Base-by-base conservation (phyloP, 768 basidiomycete genomes). In the Xerocomellus intermedius region DNA sequence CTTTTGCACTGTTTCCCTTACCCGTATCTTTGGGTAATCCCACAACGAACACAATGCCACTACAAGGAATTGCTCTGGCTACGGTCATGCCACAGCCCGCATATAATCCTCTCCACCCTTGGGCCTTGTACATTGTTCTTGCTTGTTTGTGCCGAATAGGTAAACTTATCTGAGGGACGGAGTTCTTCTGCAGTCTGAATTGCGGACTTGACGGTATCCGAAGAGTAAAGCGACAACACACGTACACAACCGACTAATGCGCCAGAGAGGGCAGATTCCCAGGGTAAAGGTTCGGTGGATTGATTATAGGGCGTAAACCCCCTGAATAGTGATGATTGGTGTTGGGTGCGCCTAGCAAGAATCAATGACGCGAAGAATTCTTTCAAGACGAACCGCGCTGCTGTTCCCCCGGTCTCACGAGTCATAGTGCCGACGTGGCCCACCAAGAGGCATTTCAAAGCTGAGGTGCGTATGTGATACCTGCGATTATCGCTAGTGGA, bases 151-250 rank as follows among this genome's bases (percentile, higher is more conserved):
- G 42, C 55, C 3, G 56, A 46, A 46, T 59, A 58, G n/a, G 54
- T 55, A 39, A 58, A 60, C 30, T 30, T 55, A 22, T 59, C 50
- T n/a, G 54, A 57, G 36, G 84, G 82, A 10, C 85, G 78, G 48
- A 94, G 77, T 69, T 94, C 91, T 54, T 89, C 89, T 64, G 85
- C 86, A 1, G 94, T 97, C 75, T 96, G 94, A 68, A 95, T 89
- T 42, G 89, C 84, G 55, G 87, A 90, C 75, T 96, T 95, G 63
- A 96, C 83, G 28, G 87, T 87, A 73, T 96, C 94, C 5, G 90
- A 92, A 1, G 94, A 94, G 77, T 94, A 97, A 36, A 95, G 76
- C 24, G 84, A 82, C 56, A 94, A 73, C 59, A 88, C 91, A 76
- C 89, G 94, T 48, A 81, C 76, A 2, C 85, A 85, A 4, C 93